Evolutionary conservation across 345 rosid species (phyloP).

Genomic region (Melastoma malabathricum): DNA sequence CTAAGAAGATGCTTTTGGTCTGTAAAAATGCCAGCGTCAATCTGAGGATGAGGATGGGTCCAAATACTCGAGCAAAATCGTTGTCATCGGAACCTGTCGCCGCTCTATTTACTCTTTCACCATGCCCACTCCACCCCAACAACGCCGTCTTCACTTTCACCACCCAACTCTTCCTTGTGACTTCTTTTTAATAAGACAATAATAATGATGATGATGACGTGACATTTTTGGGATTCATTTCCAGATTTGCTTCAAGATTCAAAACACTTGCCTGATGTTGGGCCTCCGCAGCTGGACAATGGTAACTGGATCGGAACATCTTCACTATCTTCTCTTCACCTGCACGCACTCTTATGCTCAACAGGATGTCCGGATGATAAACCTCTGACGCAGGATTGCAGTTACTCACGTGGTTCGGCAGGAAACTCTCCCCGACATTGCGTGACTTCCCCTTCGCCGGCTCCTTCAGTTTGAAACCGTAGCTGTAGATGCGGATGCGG

Average conservation of each 20-base stretch:
- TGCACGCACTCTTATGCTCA: conserved; percentile 17
- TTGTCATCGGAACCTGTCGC: no score
- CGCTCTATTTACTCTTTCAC: no score
- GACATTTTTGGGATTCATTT: conserved; percentile 12
- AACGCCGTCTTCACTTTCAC: no score
- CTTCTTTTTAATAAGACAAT: no score
- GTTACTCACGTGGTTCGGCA: conserved; percentile 53
- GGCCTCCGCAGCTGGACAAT: conserved; percentile 82
- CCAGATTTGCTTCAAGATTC: conserved; percentile 61
- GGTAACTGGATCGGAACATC: conserved; percentile 76
- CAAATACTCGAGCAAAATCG: no score
- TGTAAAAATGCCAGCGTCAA: no score
- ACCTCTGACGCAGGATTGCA: conserved; percentile 61
- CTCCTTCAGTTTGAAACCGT: conserved; percentile 71
- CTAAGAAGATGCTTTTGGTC: no score
- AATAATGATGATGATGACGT: no score
- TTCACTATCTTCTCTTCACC: conserved; percentile 50
- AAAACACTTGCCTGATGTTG: conserved; percentile 40
- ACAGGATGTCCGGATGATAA: conserved; percentile 54
- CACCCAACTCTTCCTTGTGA: no score
- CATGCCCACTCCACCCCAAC: no score
- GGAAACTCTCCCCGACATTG: conserved; percentile 44
- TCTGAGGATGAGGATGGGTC: no score
- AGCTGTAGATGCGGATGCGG: conserved; percentile 54
- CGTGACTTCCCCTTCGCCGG: conserved; percentile 44